These are phyloP conservation scores for Carex littledalei DNA, from an alignment of 176 grass and related monocot genomes.

Conservation along the genomic window DNA sequence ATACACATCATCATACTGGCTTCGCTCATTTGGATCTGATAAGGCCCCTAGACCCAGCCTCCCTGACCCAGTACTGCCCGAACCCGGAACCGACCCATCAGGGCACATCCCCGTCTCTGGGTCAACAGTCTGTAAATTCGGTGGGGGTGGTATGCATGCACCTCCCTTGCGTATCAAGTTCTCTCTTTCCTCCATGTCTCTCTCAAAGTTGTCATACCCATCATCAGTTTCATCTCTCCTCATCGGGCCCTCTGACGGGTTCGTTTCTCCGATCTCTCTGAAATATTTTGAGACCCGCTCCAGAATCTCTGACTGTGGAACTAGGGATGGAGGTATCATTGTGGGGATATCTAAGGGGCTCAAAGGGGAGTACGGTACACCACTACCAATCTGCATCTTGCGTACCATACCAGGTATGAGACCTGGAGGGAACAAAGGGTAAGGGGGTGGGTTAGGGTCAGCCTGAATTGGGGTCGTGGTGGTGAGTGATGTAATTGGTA, in stretches of 20 bases:
- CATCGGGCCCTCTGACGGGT: constrained; percentile 83
- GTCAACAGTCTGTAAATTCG: constrained; percentile 55
- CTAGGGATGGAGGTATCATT: constrained; percentile 62
- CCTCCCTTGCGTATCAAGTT: constrained; percentile 73
- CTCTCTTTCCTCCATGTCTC: constrained; percentile 2
- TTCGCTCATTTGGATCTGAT: constrained; percentile 46
- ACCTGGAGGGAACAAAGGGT: constrained; percentile 89
- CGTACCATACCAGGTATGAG: constrained; percentile 97
- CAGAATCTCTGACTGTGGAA: constrained; percentile 67
- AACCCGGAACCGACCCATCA: constrained; percentile 54
- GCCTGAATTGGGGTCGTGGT: not conserved
- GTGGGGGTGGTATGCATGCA: constrained; percentile 79
- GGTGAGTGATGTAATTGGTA: constrained; percentile 3
- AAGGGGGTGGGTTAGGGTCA: constrained; percentile 61
- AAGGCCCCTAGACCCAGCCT: constrained; percentile 73
- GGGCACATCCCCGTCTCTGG: constrained; percentile 70
- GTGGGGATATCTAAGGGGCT: constrained; percentile 92
- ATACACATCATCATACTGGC: constrained; percentile 92
- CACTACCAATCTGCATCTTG: constrained; percentile 94
- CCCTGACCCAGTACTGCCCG: constrained; percentile 29
- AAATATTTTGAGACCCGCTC: constrained; percentile 86
- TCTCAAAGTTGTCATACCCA: constrained; percentile 59
- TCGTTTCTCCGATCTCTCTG: constrained; percentile 82
- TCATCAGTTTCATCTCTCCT: constrained; percentile 40
- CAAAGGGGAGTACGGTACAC: constrained; percentile 88